A percentile compares a stretch with the other conserved stretches of the same genome.
Conservation (phyloP, 2,329 filamentous ascomycete genomes). For the Corynespora cassiicola region DNA sequence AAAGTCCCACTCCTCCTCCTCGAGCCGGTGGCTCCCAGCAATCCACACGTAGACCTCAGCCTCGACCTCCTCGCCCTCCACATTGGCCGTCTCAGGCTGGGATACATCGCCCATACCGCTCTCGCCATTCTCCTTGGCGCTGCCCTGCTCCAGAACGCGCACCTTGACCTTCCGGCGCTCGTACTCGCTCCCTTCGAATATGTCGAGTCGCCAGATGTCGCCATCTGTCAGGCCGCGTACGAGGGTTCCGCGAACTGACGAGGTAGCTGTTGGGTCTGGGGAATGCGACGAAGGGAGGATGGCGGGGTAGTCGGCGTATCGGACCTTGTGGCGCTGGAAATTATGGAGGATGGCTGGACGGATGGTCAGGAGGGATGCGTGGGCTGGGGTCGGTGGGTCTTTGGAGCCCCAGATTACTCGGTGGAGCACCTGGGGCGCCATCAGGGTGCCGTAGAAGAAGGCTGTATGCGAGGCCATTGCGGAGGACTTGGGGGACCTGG, state of each 20-base stretch:
- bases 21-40: slow-evolving; percentile 58
- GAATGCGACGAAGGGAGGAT: slow-evolving; percentile 58
- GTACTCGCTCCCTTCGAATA: slow-evolving; percentile 83
- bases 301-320: slow-evolving; percentile 78
- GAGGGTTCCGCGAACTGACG: slow-evolving; percentile 73
- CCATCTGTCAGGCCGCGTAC: slow-evolving; percentile 79
- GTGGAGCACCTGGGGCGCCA: slow-evolving; percentile 87
- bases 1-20: slow-evolving; percentile 86
- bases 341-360: slow-evolving; percentile 77
- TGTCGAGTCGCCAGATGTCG: slow-evolving; percentile 77
- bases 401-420: slow-evolving; percentile 76
- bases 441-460: slow-evolving; percentile 75
- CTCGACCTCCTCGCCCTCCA: slow-evolving; percentile 49
- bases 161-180: slow-evolving; percentile 58
- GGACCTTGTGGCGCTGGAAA: slow-evolving; percentile 75
- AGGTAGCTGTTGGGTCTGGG: slow-evolving; percentile 21
- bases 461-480: slow-evolving; percentile 49
- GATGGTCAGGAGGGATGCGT: slow-evolving; percentile 65
- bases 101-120: slow-evolving; percentile 28
- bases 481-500: neutral
- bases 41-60: slow-evolving; percentile 61
- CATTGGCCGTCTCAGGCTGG: slow-evolving; percentile 31
- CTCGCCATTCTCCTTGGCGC: slow-evolving; percentile 18
- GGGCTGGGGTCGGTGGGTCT: slow-evolving; percentile 56
- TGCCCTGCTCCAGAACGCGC: slow-evolving; percentile 41